A percentile compares a stretch with the other conserved stretches of the same genome.
These are phyloP conservation scores for Fusarium sambucinum DNA, from an alignment of 2,329 filamentous ascomycete genomes.

Conservation along the genomic window DNA sequence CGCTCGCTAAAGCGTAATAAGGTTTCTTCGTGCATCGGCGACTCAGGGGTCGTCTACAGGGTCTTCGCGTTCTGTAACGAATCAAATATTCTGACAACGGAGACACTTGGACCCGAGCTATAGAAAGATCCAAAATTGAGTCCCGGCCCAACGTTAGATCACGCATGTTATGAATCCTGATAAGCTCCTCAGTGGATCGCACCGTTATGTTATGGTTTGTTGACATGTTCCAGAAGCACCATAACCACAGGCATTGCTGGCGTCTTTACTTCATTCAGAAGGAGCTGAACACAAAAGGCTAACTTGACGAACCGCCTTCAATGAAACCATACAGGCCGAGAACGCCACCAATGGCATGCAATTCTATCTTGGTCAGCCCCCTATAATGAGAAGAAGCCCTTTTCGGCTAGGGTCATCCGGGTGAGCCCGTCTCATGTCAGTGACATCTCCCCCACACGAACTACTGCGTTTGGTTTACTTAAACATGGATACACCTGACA, in stretches of 20 bases:
- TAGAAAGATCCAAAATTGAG: not conserved
- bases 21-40: not conserved
- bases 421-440: not conserved
- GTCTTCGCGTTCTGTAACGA: not conserved
- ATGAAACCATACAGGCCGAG: not conserved
- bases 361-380: not conserved
- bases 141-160: not conserved
- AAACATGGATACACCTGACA: not conserved
- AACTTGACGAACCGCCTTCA: not conserved
- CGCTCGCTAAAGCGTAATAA: not conserved
- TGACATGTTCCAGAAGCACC: not conserved
- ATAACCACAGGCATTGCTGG: not conserved
- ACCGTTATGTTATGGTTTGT: not conserved
- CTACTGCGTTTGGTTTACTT: not conserved
- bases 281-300: not conserved
- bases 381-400: not conserved
- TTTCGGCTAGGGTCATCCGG: not conserved
- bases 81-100: not conserved
- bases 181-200: not conserved
- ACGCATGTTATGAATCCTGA: not conserved
- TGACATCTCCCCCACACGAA: not conserved
- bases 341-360: not conserved
- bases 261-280: not conserved
- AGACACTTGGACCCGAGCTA: not conserved
- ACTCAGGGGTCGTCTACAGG: not conserved